These are phyloP conservation scores for Apiospora koreana DNA, from an alignment of 2,329 filamentous ascomycete species.

Conservation along the genomic window DNA sequence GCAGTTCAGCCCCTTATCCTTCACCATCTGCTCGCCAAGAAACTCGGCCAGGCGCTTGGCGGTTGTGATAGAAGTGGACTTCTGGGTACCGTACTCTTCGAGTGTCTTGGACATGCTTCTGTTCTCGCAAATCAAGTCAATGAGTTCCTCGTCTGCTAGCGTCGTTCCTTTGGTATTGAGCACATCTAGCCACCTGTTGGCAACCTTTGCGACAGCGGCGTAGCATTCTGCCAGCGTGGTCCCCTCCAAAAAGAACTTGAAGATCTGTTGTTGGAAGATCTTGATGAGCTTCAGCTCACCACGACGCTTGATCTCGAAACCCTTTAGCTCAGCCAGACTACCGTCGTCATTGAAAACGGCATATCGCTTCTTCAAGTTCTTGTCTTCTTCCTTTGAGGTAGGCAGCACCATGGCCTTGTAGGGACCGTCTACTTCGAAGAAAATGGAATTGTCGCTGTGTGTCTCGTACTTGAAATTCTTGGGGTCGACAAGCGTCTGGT, in stretches of 20 bases:
- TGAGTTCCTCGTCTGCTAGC: constrained; percentile 92
- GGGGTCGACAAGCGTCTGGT: constrained; percentile 83
- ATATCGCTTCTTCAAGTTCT: constrained; percentile 99
- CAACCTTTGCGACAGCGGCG: constrained; percentile 86
- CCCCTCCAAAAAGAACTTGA: constrained; percentile 98
- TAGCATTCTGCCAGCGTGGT: constrained; percentile 88
- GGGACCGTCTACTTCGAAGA: constrained; percentile 97
- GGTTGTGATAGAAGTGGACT: constrained; percentile 99
- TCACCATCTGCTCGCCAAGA: constrained; percentile 96
- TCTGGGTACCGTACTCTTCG: constrained; percentile 92
- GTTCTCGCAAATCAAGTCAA: constrained; percentile 99
- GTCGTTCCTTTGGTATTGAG: constrained; percentile 85
- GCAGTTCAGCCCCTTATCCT: constrained; percentile 98
- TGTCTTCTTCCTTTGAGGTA: constrained; percentile 98
- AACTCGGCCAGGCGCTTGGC: constrained; percentile 95
- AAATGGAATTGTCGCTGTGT: constrained; percentile 98
- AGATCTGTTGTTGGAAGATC: constrained; percentile 98
- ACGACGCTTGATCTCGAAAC: constrained; percentile 95
- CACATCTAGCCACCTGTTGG: constrained; percentile 96
- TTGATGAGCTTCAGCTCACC: constrained; percentile 99
- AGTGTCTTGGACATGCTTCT: constrained; percentile 96
- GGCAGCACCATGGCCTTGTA: constrained; percentile 97
- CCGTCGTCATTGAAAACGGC: constrained; percentile 99
- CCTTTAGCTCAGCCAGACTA: constrained; percentile 91
- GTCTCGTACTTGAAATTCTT: constrained; percentile 89